Evolutionary conservation across 306 rosid genomes (phyloP), one percentile per base, ranked within the genome.

Genomic region (Oxytropis ochrocephala): DNA sequence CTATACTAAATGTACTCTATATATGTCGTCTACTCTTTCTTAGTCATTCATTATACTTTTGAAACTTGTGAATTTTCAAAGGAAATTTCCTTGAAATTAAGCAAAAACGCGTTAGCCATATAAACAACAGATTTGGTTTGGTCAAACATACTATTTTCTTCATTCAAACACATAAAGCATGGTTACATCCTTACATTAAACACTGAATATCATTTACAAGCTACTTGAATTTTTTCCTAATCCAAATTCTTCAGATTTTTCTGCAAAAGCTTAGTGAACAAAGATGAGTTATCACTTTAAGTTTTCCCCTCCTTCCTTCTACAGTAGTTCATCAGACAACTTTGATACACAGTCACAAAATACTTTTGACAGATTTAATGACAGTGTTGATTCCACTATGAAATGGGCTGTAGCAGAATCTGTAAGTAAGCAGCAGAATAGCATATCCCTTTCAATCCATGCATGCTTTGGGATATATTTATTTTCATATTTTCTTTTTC

Each of bases 321-420:
- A 41, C 8, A 3, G 3, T 77, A 3, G 3, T 77, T 13, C 76
- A 19, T 42, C 27, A 18, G 61, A 43, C n/a, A 6, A 16, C 33
- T 43, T 30, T 49, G 44, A 69, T 5, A 8, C 17, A 21, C 29
- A 69, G n/a, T 76, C 53, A 4, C 52, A 56, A 12, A 12, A 0
- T 4, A 1, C 3, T 9, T 78, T 78, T 52, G n/a, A 74, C 57
- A 59, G 6, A 2, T 74, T 82, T 61, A 4, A 1, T 59, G 44
- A 75, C 0, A 36, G 1, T 3, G 51, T 52, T 43, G 27, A 50
- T 65, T 75, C 81, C 50, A 21, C 72, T 4, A 74, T 78, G 80
- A 74, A 59, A 78, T 78, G 80, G 86, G 75, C 81, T 12, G 51
- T 63, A 21, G 53, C 33, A 35, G 53, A 0, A 2, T 65, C 78